Evolutionary conservation across 306 rosid species (phyloP), one percentile per base, ranked within the genome.

Genomic region (Cucumis melo): DNA sequence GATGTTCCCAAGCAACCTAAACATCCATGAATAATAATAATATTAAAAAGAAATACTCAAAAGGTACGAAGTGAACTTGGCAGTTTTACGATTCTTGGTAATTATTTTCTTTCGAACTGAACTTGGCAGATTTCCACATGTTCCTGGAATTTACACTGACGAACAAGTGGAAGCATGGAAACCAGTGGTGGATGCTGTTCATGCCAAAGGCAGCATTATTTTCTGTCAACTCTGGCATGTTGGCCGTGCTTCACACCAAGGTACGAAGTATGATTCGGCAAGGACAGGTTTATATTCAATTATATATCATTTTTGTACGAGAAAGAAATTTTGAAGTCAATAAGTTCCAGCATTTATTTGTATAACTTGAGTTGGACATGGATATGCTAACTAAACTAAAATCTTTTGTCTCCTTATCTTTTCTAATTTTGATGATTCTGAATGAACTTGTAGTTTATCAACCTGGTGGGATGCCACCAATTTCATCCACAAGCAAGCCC

Each of bases 151-250:
- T 71, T 83, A 85, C 80, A 81, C 78, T 1, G 86, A 83, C 23
- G 86, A 86, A 53, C 91, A 88, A 42, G 97, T 91, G 65, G 83
- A 87, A 81, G 96, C 94, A 65, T 93, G 98, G 98, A 88, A 87
- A 87, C 78, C 81, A 66, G 78, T 91, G 39, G 97, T 91, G 72
- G 93, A 92, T 82, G 96, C 96, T 0, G 98, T 91, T 19, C 97
- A 94, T 79, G 92, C 88, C 67, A 89, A 90, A 76, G 95, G 99
- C 63, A 81, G 87, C 85, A 60, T 90, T 36, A 79, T 91, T 78
- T 94, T 90, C 81, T 92, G 97, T 84, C 99, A 94, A 77, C 87
- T 94, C 10, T 94, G 99, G 95, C 99, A 91, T 58, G 99, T 92
- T 4, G 99, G 99, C 44, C 92, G 97, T 63, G 97, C 97, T 6